phyloP scores from a whole-genome alignment of 805 yeast genomes.

The Wickerhamiella siamensis region DNA sequence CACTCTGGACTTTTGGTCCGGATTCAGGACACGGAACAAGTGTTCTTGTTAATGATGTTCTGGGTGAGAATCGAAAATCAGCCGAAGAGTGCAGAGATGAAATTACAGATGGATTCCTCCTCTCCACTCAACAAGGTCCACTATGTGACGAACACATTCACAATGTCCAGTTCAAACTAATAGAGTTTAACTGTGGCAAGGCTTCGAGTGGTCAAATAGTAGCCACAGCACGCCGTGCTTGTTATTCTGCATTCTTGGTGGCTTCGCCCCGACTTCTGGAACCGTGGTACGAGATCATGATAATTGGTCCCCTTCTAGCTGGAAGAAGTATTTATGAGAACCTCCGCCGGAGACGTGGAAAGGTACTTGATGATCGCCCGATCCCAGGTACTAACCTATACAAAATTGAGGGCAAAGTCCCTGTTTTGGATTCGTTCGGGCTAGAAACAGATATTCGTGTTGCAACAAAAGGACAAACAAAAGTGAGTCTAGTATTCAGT shows the following conservation, averaged over 20 bases:
- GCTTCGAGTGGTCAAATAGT: slow-evolving; percentile 58
- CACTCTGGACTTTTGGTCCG: slow-evolving; percentile 68
- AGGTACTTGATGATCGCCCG: slow-evolving; percentile 32
- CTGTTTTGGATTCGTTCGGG: slow-evolving; percentile 84
- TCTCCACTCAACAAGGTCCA: slow-evolving; percentile 82
- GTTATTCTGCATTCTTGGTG: slow-evolving; percentile 63
- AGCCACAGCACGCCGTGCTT: slow-evolving; percentile 72
- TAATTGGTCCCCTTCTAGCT: slow-evolving; percentile 38
- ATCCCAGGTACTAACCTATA: slow-evolving; percentile 63
- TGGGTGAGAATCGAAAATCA: slow-evolving; percentile 44
- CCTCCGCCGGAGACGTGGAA: slow-evolving; percentile 59
- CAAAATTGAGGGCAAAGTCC: slow-evolving; percentile 49
- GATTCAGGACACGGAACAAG: slow-evolving; percentile 31
- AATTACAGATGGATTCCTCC: slow-evolving; percentile 63
- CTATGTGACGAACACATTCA: slow-evolving; percentile 74
- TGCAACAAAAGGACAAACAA: slow-evolving; percentile 64
- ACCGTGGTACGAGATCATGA: slow-evolving; percentile 53
- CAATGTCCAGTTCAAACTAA: slow-evolving; percentile 53
- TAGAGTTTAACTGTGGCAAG: slow-evolving; percentile 41
- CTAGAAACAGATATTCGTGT: slow-evolving; percentile 74
- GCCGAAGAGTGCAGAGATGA: slow-evolving; percentile 36
- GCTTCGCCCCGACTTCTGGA: slow-evolving; percentile 72
- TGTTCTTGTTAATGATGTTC: slow-evolving; percentile 52
- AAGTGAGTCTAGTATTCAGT: slow-evolving; percentile 49
- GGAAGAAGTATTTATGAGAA: slow-evolving; percentile 36